Evolutionary conservation across 2,329 filamentous ascomycete species (phyloP).

Genomic region (Blastomyces emzantsi): DNA sequence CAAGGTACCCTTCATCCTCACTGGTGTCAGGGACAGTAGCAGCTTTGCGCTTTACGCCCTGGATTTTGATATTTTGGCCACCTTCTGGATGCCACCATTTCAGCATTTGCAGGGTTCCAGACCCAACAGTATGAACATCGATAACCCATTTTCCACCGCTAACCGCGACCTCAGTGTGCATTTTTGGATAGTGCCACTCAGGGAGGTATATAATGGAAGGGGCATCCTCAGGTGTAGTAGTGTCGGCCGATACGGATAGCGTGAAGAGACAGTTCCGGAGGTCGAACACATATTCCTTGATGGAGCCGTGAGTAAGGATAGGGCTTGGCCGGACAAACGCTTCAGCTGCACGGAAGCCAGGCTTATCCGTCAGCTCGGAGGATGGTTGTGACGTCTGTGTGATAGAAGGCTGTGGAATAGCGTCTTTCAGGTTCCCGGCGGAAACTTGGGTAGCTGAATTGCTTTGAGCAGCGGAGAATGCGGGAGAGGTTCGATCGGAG

Average conservation of each 20-base stretch:
- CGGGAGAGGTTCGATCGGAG: slow-evolving; percentile 39
- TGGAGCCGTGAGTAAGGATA: slow-evolving; percentile 60
- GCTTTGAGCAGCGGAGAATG: slow-evolving; percentile 46
- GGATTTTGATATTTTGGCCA: slow-evolving; percentile 68
- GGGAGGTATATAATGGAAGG: slow-evolving; percentile 82
- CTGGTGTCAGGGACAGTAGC: slow-evolving; percentile 42
- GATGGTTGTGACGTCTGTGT: slow-evolving; percentile 47
- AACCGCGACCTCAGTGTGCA: slow-evolving; percentile 61
- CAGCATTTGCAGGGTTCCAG: slow-evolving; percentile 62
- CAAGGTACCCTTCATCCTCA: slow-evolving; percentile 71
- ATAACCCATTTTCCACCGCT: slow-evolving; percentile 88
- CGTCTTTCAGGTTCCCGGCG: slow-evolving; percentile 65
- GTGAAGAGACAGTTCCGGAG: slow-evolving; percentile 68
- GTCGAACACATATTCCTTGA: slow-evolving; percentile 70
- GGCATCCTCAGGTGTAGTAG: slow-evolving; percentile 50
- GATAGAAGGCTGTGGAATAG: slow-evolving; percentile 50
- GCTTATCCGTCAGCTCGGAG: slow-evolving; percentile 51
- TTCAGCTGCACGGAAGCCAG: slow-evolving; percentile 81
- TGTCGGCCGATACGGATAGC: slow-evolving; percentile 56
- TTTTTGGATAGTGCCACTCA: slow-evolving; percentile 81
- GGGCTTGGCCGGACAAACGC: slow-evolving; percentile 85
- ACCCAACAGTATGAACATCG: slow-evolving; percentile 59
- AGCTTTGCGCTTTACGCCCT: slow-evolving; percentile 58
- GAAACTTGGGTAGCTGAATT: slow-evolving; percentile 49
- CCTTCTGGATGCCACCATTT: slow-evolving; percentile 91